Conservation (phyloP, 768 basidiomycete species). For the Amanita muscaria region DNA sequence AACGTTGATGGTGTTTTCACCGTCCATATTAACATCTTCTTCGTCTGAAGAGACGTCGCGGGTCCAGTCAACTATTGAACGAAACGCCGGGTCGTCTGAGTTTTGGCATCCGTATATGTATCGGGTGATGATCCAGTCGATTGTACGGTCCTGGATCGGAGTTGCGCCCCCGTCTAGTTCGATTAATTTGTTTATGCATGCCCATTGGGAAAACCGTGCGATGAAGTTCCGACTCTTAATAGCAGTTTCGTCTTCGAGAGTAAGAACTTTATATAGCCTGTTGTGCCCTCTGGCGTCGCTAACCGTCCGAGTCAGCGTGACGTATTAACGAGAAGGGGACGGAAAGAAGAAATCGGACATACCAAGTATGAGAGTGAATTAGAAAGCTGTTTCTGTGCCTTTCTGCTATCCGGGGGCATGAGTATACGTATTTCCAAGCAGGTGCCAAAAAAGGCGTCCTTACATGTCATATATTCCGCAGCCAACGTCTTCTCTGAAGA, state of each 20-base stretch:
- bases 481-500: slow-evolving; percentile 31
- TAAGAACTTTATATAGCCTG: slow-evolving; percentile 36
- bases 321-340: background rate
- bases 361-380: slow-evolving; percentile 11
- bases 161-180: slow-evolving; percentile 23
- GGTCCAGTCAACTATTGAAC: background rate
- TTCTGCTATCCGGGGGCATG: slow-evolving; percentile 12
- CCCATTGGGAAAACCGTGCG: slow-evolving; percentile 39
- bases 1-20: slow-evolving; percentile 15
- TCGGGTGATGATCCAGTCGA: slow-evolving; percentile 39
- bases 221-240: slow-evolving; percentile 39
- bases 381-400: slow-evolving; percentile 14
- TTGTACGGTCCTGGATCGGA: slow-evolving; percentile 29
- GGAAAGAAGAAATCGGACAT: background rate
- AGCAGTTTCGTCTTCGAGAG: slow-evolving; percentile 38
- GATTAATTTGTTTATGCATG: slow-evolving; percentile 37
- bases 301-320: too few species aligned
- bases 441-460: too few species aligned
- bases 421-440: background rate
- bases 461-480: slow-evolving; percentile 29
- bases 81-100: slow-evolving; percentile 15
- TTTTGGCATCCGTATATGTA: slow-evolving; percentile 28
- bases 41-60: slow-evolving; percentile 22
- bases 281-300: slow-evolving; percentile 13
- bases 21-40: slow-evolving; percentile 21